A percentile compares a stretch with the other conserved stretches of the same genome.
These are phyloP conservation scores for Malus fusca DNA, from an alignment of 306 rosid genomes.

Conservation along the genomic window DNA sequence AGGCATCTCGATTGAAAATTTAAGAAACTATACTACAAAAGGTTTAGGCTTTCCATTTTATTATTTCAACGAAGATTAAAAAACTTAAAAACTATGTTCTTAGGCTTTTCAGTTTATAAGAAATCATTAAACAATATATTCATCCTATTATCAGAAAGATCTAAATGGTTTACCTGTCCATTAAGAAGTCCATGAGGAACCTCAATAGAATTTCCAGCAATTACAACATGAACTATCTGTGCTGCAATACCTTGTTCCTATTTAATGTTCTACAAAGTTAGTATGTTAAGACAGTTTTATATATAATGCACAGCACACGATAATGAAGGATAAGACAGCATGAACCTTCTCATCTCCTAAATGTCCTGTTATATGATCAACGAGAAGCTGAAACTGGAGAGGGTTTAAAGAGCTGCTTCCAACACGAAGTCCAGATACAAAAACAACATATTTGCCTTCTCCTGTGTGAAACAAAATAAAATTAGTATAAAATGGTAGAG, in stretches of 20 bases:
- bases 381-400: constrained; percentile 85
- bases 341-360: constrained; percentile 87
- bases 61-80: neutral
- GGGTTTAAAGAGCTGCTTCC: constrained; percentile 80
- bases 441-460: constrained; percentile 76
- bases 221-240: constrained; percentile 68
- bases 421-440: constrained; percentile 72
- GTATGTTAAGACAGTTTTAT: constrained; percentile 4
- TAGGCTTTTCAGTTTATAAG: neutral
- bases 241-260: constrained; percentile 87
- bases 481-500: neutral
- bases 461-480: constrained; percentile 43
- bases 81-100: neutral
- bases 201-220: constrained; percentile 87
- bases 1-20: neutral
- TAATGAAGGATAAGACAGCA: constrained; percentile 14
- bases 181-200: constrained; percentile 58
- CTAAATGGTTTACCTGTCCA: constrained; percentile 63
- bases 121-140: neutral
- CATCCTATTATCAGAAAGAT: neutral
- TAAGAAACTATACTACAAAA: neutral
- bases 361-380: constrained; percentile 95
- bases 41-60: neutral
- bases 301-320: constrained; percentile 14
- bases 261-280: constrained; percentile 28